Percentiles rank a stretch among this genome's conserved stretches.
phyloP scores from a whole-genome alignment of 768 basidiomycete species.

The Leucogyrophana mollusca region DNA sequence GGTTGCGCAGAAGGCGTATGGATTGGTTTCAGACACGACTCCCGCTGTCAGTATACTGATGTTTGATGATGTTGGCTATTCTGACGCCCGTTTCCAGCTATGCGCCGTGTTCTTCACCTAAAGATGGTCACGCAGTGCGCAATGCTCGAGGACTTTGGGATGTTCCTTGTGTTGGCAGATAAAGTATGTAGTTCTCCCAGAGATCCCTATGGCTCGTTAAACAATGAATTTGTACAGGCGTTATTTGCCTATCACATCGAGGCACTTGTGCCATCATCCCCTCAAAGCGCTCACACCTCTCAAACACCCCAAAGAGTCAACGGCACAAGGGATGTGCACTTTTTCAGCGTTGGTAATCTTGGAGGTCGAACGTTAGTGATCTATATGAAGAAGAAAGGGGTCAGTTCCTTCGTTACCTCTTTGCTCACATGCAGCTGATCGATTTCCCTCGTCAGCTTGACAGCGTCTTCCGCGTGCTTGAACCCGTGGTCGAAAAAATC shows the following conservation, averaged over 20 bases:
- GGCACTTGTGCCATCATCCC: conserved; percentile 88
- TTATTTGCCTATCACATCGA: conserved; percentile 96
- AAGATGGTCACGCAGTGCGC: conserved; percentile 95
- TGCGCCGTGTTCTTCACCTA: conserved; percentile 90
- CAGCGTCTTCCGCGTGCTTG: conserved; percentile 95
- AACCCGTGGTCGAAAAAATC: conserved; percentile 90
- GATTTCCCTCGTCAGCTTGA: conserved; percentile 49
- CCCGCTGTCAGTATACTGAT: conserved; percentile 57
- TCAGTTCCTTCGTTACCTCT: conserved; percentile 28
- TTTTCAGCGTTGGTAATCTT: conserved; percentile 91
- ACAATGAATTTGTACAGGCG: conserved; percentile 42
- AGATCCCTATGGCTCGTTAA: not conserved
- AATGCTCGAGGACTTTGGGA: conserved; percentile 94
- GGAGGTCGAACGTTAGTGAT: conserved; percentile 87
- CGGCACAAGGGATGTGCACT: conserved; percentile 89
- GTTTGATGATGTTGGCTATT: not conserved
- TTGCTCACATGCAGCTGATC: conserved; percentile 7
- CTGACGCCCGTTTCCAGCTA: conserved; percentile 47
- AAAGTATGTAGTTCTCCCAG: conserved; percentile 50
- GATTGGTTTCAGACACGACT: conserved; percentile 91
- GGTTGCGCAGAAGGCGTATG: conserved; percentile 96
- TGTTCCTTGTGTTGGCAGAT: conserved; percentile 93
- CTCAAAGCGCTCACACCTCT: conserved; percentile 60
- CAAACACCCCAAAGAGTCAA: conserved; percentile 90
- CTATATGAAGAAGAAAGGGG: conserved; percentile 95